These are phyloP conservation scores for Blyttiomyces sp. DNA, from an alignment of 371 early-diverging fungal species.

Conservation along the genomic window DNA sequence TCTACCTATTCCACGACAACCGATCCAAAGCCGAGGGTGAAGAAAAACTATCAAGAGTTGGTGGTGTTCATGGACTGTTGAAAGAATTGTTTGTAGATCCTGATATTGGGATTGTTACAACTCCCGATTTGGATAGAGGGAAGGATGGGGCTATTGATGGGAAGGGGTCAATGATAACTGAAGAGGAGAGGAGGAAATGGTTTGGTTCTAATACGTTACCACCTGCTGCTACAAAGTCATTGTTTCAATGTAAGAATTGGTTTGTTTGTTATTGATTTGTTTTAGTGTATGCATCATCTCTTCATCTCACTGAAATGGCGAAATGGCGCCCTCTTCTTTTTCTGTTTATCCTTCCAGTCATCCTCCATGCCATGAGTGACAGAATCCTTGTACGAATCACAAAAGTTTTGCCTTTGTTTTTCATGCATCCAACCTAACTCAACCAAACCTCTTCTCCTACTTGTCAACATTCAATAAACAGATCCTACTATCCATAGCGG, in stretches of 20 bases:
- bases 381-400: slow-evolving; percentile 64
- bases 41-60: too few relatives aligned
- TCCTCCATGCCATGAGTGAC: slow-evolving; percentile 80
- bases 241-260: background rate
- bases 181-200: too few relatives aligned
- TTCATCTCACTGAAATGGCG: background rate
- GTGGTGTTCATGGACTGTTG: too few relatives aligned
- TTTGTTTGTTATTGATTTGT: background rate
- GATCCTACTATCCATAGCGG: slow-evolving; percentile 52
- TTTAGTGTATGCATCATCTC: background rate
- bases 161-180: too few relatives aligned
- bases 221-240: background rate
- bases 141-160: too few relatives aligned
- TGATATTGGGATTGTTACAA: too few relatives aligned
- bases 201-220: background rate
- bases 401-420: background rate
- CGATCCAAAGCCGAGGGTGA: too few relatives aligned
- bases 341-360: slow-evolving; percentile 19
- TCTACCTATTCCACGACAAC: too few relatives aligned
- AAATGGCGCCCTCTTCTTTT: background rate
- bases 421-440: background rate
- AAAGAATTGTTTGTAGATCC: too few relatives aligned
- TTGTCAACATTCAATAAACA: background rate
- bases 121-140: too few relatives aligned
- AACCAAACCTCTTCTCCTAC: background rate